Evolutionary conservation across 2,329 filamentous ascomycete genomes (phyloP).

Genomic region (Tolypocladium sp.): DNA sequence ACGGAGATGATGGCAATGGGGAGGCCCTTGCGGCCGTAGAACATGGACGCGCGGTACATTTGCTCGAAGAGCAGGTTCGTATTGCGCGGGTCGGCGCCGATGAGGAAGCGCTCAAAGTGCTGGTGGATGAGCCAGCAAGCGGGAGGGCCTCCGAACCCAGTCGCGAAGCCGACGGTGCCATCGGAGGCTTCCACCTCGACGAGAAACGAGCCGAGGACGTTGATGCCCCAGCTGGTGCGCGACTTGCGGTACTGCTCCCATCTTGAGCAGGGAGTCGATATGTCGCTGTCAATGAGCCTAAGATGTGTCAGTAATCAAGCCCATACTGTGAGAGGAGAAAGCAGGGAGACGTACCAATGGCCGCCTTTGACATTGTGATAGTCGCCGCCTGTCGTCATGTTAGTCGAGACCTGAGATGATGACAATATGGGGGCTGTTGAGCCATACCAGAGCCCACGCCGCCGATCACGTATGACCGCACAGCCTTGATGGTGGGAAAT

Average conservation of each 20-base stretch:
- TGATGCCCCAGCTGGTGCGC: slow-evolving; percentile 90
- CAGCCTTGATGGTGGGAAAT: slow-evolving; percentile 68
- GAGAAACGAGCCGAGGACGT: slow-evolving; percentile 85
- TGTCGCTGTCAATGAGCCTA: slow-evolving; percentile 87
- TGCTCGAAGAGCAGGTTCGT: slow-evolving; percentile 91
- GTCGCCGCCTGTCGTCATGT: slow-evolving; percentile 50
- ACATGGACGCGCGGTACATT: slow-evolving; percentile 95
- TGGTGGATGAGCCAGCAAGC: slow-evolving; percentile 91
- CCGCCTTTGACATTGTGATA: slow-evolving; percentile 85
- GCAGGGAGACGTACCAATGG: slow-evolving; percentile 42
- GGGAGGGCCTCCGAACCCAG: slow-evolving; percentile 83
- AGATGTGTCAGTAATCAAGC: slow-evolving; percentile 7
- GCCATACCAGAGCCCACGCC: slow-evolving; percentile 21
- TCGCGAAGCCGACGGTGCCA: slow-evolving; percentile 89
- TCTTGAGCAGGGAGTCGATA: slow-evolving; percentile 84
- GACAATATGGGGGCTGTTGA: neutral
- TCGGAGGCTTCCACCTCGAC: slow-evolving; percentile 83
- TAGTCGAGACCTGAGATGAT: slow-evolving; percentile 5
- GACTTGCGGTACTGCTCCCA: slow-evolving; percentile 85
- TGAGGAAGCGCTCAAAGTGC: slow-evolving; percentile 86
- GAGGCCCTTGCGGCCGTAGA: slow-evolving; percentile 89
- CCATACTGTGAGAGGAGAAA: neutral
- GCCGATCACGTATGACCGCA: slow-evolving; percentile 61
- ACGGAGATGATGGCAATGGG: slow-evolving; percentile 88
- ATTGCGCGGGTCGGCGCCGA: slow-evolving; percentile 82